Conservation (phyloP, 2,329 filamentous ascomycete species). For the Colletotrichum lindemuthianum region DNA sequence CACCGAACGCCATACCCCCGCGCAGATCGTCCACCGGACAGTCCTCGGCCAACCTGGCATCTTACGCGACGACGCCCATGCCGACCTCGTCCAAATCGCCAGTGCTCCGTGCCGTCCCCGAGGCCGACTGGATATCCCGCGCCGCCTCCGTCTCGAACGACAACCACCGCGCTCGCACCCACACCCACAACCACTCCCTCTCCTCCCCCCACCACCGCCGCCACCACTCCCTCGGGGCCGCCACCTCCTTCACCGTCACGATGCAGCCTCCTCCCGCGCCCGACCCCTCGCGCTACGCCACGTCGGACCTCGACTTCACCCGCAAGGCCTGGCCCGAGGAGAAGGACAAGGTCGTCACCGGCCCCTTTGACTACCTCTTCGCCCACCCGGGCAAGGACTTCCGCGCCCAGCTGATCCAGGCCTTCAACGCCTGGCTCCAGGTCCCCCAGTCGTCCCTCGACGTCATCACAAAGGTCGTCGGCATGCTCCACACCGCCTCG, state of each 20-base stretch:
- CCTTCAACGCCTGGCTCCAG: conserved; percentile 83
- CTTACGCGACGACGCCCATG: conserved; percentile 34
- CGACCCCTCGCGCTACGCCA: conserved; percentile 63
- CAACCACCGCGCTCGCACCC: conserved; percentile 28
- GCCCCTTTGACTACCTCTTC: conserved; percentile 83
- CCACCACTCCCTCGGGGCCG: conserved; percentile 36
- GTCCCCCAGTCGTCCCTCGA: conserved; percentile 76
- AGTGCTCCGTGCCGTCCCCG: conserved; percentile 63
- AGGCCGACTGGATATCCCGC: conserved; percentile 66
- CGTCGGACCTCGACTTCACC: conserved; percentile 64
- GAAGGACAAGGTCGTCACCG: conserved; percentile 81
- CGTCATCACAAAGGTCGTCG: conserved; percentile 81
- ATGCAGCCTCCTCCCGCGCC: conserved; percentile 54
- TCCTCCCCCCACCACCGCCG: conserved; percentile 24
- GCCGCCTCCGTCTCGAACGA: conserved; percentile 46
- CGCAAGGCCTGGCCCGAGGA: conserved; percentile 72
- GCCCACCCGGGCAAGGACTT: conserved; percentile 87
- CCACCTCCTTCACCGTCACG: conserved; percentile 45
- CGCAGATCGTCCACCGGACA: conserved; percentile 72
- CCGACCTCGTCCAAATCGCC: conserved; percentile 50
- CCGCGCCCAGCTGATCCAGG: conserved; percentile 79
- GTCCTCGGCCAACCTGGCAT: conserved; percentile 15
- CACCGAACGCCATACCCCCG: conserved; percentile 74
- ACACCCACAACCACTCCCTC: conserved; percentile 23
- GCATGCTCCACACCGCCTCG: conserved; percentile 87